A percentile compares a stretch with the other conserved stretches of the same genome.
Conservation (phyloP, 257 asterid genomes). For the Solanum okadae region DNA sequence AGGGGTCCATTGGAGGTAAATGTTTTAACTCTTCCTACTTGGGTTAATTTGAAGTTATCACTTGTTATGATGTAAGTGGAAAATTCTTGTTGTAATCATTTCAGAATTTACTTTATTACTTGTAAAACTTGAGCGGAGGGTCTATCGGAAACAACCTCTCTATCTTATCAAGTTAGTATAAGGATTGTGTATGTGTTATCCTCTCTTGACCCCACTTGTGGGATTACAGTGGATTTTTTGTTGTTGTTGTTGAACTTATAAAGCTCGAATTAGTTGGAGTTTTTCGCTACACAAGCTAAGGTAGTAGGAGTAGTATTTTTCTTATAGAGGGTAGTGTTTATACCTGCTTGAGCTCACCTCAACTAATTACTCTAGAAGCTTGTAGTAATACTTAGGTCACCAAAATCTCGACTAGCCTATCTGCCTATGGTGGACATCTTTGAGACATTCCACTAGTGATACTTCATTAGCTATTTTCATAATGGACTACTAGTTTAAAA, state of each 20-base stretch:
- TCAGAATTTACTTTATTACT: not conserved
- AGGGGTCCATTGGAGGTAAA: conserved; percentile 33
- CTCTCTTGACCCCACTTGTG: accelerated
- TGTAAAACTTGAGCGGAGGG: not conserved
- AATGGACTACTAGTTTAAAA: not conserved
- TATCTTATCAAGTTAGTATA: not conserved
- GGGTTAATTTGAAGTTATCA: not conserved
- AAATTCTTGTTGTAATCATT: not conserved
- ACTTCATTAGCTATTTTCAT: not conserved
- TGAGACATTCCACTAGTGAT: not conserved
- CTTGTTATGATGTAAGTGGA: not conserved
- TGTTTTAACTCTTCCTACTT: not conserved
- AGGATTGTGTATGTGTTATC: accelerated
- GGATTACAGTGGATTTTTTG: not conserved
- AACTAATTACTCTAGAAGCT: not conserved
- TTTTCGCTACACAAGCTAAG: not conserved
- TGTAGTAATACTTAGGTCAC: not conserved
- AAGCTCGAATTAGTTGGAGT: not conserved
- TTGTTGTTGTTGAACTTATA: not conserved
- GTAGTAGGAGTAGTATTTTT: not conserved
- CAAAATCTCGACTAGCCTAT: not conserved
- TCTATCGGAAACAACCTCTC: not conserved
- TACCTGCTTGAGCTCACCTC: not conserved
- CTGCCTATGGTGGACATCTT: not conserved
- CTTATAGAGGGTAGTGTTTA: not conserved